phyloP scores from a whole-genome alignment of 2,329 filamentous ascomycete species.

The Dissoconium aciculare region DNA sequence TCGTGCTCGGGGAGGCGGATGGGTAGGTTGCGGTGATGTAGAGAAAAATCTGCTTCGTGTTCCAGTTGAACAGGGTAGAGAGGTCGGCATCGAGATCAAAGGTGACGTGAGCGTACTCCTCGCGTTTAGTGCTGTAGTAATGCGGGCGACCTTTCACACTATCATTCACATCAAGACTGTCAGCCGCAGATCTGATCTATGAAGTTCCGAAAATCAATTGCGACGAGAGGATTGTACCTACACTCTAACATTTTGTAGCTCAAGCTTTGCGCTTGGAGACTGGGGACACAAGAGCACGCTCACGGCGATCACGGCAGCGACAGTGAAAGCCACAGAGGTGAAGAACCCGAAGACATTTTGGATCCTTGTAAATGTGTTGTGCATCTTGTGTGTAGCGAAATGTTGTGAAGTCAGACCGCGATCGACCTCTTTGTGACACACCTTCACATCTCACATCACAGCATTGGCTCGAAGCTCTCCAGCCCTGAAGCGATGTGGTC shows the following conservation, averaged over 20 bases:
- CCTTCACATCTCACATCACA: no score
- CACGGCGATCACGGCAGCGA: conserved; percentile 65
- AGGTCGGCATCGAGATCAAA: conserved; percentile 91
- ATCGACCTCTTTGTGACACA: no score
- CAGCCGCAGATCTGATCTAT: no score
- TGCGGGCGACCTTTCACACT: conserved; percentile 85
- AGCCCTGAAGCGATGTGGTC: not conserved
- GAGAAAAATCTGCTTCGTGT: conserved; percentile 96
- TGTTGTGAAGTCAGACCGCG: no score
- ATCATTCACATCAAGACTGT: no score
- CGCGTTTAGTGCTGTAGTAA: conserved; percentile 82
- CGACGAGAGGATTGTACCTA: conserved; percentile 37
- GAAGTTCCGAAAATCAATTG: not conserved
- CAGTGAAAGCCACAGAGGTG: conserved; percentile 75
- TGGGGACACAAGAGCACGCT: conserved; percentile 61
- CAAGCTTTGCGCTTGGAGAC: conserved; percentile 48
- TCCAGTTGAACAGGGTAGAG: conserved; percentile 90
- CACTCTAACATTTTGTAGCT: conserved; percentile 71
- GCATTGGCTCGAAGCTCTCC: no score
- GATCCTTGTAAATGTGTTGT: conserved; percentile 67
- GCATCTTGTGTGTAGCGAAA: conserved; percentile 53
- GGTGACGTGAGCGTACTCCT: conserved; percentile 88
- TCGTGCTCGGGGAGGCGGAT: conserved; percentile 23
- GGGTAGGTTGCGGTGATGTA: conserved; percentile 74
- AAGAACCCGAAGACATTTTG: conserved; percentile 98